Base-by-base conservation (phyloP, 179 eudicot genomes). In the Actinidia chinensis region DNA sequence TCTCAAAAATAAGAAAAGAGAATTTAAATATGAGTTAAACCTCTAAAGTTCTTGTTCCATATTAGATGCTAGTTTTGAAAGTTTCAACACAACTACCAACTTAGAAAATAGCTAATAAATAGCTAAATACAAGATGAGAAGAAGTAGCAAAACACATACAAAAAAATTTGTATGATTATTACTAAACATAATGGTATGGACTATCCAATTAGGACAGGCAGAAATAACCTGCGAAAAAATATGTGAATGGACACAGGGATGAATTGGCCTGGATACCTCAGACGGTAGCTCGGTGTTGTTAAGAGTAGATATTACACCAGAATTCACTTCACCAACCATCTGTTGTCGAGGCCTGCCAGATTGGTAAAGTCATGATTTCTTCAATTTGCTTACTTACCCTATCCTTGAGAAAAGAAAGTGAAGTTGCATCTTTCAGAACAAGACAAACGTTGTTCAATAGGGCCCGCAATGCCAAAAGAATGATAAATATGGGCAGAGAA, bases 321-420 rank as follows among this genome's bases (percentile, higher is more conserved):
- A 55, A 42, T 88, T 88, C 55, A 80, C 85, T 17, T 88, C 93
- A 76, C 79, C 76, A 22, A 86, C 77, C 55, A 82, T 73, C 3
- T 79, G 78, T 22, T 81, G 85, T 61, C 85, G 97, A 18, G 93
- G 83, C 55, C 86, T 80, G 64, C 89, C 91, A 59, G 83, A 82
- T 85, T 92, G 66, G 98, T 90, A 82, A 93, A 93, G 82, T 92
- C 97, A 66, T 93, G 97, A 83, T 93, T 93, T 97, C 98, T 87
- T 92, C 92, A 40, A 86, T 78, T 67, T 90, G 90, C 75, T 97
- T 28, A 80, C 75, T 97, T 28, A 80, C 87, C 50, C 92, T 83
- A 61, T 89, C 97, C 82, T 85, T 88, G 74, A 93, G 89, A 61
- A 90, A 92, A 78, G 92, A 86, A 18, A 89, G 77, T 20, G 95